A percentile compares a stretch with the other conserved stretches of the same genome.
These are phyloP conservation scores for Amylocystis lapponica DNA, from an alignment of 768 basidiomycete species.

Conservation along the genomic window DNA sequence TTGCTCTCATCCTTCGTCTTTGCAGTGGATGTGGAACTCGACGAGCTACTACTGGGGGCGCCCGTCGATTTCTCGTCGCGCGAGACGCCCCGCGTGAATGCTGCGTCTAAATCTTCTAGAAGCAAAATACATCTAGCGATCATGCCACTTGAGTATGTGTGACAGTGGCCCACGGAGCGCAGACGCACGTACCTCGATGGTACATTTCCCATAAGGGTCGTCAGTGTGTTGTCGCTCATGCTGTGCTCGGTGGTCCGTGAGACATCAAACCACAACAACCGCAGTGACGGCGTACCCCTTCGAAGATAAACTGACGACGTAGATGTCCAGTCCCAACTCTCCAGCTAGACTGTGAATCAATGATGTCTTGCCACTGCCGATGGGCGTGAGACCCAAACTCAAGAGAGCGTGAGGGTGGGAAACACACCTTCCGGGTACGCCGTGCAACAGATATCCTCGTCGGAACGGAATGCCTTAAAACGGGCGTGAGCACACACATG, in stretches of 20 bases:
- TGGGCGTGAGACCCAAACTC: conserved; percentile 12
- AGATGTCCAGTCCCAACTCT: conserved; percentile 84
- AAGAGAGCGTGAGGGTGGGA: conserved; percentile 1
- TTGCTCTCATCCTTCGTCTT: conserved; percentile 37
- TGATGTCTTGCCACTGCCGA: conserved; percentile 72
- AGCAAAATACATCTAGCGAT: conserved; percentile 75
- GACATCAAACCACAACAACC: conserved; percentile 8
- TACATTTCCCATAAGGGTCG: conserved; percentile 84
- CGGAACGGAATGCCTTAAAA: conserved; percentile 78
- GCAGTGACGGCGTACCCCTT: conserved; percentile 68
- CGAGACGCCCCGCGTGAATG: conserved; percentile 82
- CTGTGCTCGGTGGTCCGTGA: no score
- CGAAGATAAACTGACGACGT: conserved; percentile 82
- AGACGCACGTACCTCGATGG: conserved; percentile 57
- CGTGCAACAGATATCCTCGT: conserved; percentile 78
- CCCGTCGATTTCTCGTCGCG: conserved; percentile 80
- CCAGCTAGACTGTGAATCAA: conserved; percentile 82
- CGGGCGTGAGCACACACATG: conserved; percentile 1
- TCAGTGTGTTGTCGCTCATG: conserved; percentile 87
- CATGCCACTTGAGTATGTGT: no score
- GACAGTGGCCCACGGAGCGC: conserved; percentile 5
- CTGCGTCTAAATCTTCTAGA: conserved; percentile 90
- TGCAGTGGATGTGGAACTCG: conserved; percentile 30
- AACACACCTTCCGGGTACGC: conserved; percentile 75
- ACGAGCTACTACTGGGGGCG: conserved; percentile 47